These are phyloP conservation scores for Colletotrichum destructivum DNA, from an alignment of 2,329 filamentous ascomycete species.

Conservation along the genomic window DNA sequence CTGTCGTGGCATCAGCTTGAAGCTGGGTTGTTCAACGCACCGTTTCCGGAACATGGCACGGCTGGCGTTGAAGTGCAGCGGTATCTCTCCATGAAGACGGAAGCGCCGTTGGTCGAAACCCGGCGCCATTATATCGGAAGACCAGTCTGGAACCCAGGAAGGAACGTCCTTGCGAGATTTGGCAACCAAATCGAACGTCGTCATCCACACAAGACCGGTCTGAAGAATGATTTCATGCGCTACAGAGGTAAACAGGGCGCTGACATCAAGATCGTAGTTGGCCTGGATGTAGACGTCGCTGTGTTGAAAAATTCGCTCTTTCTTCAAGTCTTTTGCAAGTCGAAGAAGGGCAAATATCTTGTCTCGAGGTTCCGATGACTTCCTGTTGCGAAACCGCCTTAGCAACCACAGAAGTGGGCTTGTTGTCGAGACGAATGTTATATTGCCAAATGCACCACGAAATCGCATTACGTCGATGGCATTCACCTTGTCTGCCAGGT, in stretches of 20 bases:
- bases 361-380: slow-evolving; percentile 41
- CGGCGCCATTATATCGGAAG: slow-evolving; percentile 12
- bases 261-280: neutral
- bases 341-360: slow-evolving; percentile 40
- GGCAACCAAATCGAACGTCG: slow-evolving; percentile 26
- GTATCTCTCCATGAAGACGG: slow-evolving; percentile 4
- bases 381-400: slow-evolving; percentile 27
- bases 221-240: neutral
- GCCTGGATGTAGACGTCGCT: neutral
- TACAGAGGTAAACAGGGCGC: slow-evolving; percentile 1
- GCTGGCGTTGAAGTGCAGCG: slow-evolving; percentile 24
- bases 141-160: slow-evolving; percentile 44
- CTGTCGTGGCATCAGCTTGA: neutral
- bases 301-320: neutral
- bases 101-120: slow-evolving; percentile 10
- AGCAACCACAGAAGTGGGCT: slow-evolving; percentile 38
- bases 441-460: neutral
- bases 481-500: slow-evolving; percentile 16
- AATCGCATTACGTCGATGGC: slow-evolving; percentile 26
- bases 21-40: neutral
- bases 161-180: slow-evolving; percentile 36
- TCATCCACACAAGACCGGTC: slow-evolving; percentile 31
- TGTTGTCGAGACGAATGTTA: neutral
- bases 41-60: neutral
- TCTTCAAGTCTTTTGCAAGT: slow-evolving; percentile 21